Conservation (phyloP, 1,284 basidiomycete species). For the Singerocomus inundabilis region DNA sequence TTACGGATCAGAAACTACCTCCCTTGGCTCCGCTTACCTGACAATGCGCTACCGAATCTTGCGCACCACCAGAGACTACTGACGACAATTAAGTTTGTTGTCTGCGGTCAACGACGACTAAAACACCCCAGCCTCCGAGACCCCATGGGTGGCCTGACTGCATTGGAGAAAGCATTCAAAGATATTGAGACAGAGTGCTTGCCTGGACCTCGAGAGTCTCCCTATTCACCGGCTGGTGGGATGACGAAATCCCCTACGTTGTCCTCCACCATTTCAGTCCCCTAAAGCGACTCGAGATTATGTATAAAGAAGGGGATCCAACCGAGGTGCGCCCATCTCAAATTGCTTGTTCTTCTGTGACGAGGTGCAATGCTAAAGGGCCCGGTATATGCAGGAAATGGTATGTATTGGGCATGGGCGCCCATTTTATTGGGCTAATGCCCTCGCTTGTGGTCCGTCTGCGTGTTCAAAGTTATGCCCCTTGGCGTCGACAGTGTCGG, state of each 20-base stretch:
- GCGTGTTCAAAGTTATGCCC: conserved; percentile 28
- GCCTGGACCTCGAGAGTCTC: conserved; percentile 25
- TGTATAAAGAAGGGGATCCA: conserved; percentile 19
- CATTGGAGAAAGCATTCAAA: conserved; percentile 30
- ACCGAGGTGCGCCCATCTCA: conserved; percentile 21
- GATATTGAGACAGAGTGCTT: conserved; percentile 26
- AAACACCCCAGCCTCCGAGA: conserved; percentile 28
- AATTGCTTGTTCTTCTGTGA: background rate
- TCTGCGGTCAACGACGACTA: conserved; percentile 16
- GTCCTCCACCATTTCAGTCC: conserved; percentile 25
- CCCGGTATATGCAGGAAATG: conserved; percentile 17
- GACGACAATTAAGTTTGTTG: conserved; percentile 29
- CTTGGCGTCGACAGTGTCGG: conserved; percentile 9
- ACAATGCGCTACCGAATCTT: conserved; percentile 31
- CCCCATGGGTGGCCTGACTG: conserved; percentile 22
- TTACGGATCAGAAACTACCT: conserved; percentile 29
- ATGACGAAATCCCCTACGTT: conserved; percentile 32
- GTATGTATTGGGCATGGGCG: conserved; percentile 33
- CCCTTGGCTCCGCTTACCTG: conserved; percentile 26
- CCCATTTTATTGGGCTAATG: conserved; percentile 33
- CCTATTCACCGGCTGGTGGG: conserved; percentile 29
- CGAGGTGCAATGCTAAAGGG: too few relatives aligned
- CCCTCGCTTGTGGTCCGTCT: conserved; percentile 25
- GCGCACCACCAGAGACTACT: conserved; percentile 32
- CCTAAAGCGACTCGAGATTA: conserved; percentile 26